Percentiles rank a stretch among this genome's conserved stretches.
These are phyloP conservation scores for Entonaema liquescens DNA, from an alignment of 495 filamentous ascomycete species.

Conservation along the genomic window DNA sequence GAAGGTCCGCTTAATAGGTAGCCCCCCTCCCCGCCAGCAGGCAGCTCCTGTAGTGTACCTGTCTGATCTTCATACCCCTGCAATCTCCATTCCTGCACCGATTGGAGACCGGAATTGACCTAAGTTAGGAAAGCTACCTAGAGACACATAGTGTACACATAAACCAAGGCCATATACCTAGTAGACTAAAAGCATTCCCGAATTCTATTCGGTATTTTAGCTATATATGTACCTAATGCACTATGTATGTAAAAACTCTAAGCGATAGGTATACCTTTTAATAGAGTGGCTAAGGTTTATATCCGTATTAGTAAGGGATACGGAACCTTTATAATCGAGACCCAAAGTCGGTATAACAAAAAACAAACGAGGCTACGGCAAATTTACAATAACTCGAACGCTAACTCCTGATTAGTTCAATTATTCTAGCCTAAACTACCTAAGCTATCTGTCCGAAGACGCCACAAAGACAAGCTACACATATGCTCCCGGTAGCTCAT, in stretches of 20 bases:
- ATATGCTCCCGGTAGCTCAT: conserved; percentile 1
- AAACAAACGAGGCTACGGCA: conserved; percentile 12
- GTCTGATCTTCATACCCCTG: conserved; percentile 42
- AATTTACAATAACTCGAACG: not conserved
- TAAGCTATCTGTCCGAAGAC: conserved; percentile 27
- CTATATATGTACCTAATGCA: too few relatives aligned
- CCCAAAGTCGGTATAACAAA: too few relatives aligned
- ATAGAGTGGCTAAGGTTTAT: too few relatives aligned
- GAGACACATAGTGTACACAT: not conserved
- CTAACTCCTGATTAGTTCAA: not conserved
- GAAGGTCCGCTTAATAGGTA: conserved; percentile 6
- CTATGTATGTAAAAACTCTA: too few relatives aligned
- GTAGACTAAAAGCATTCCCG: not conserved
- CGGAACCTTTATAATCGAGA: too few relatives aligned
- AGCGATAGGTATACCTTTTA: too few relatives aligned
- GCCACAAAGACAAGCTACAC: conserved; percentile 2
- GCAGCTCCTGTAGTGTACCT: conserved; percentile 27
- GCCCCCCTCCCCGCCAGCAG: conserved; percentile 11
- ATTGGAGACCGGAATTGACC: conserved; percentile 27
- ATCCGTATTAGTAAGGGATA: too few relatives aligned
- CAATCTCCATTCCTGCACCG: conserved; percentile 37
- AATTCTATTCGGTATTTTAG: conserved; percentile 2
- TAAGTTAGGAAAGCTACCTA: conserved; percentile 15
- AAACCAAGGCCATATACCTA: not conserved
- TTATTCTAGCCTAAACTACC: conserved; percentile 8